phyloP scores from a whole-genome alignment of 2,329 filamentous ascomycete genomes.

The Dactylonectria estremocensis region DNA sequence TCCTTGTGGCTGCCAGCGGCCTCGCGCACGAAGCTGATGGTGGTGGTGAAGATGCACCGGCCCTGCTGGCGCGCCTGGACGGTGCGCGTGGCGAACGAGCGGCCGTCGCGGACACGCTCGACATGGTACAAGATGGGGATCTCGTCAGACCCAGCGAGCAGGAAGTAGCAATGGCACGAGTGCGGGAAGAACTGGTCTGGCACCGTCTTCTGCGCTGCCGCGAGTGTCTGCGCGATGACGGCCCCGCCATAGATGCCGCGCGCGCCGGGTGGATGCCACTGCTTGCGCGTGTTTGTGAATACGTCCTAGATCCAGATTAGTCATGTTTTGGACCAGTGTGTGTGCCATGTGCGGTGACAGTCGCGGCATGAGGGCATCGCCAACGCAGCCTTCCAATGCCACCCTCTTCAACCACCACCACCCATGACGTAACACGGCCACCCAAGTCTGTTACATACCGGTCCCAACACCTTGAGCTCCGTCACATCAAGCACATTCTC shows the following conservation, averaged over 20 bases:
- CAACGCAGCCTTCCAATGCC: not conserved
- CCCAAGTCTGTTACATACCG: constrained; percentile 65
- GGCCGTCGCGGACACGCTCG: constrained; percentile 91
- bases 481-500: constrained; percentile 93
- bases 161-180: constrained; percentile 99
- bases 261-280: constrained; percentile 94
- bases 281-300: constrained; percentile 92
- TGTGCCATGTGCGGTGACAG: too few relatives aligned
- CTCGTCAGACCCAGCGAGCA: constrained; percentile 87
- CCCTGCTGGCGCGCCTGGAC: constrained; percentile 96
- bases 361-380: not conserved
- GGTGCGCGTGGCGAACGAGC: constrained; percentile 90
- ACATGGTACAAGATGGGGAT: constrained; percentile 96
- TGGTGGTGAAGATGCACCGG: constrained; percentile 94
- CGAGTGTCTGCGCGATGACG: constrained; percentile 92
- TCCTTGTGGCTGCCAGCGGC: constrained; percentile 65
- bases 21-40: constrained; percentile 86
- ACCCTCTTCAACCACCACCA: not conserved
- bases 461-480: constrained; percentile 81
- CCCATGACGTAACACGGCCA: not conserved
- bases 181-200: constrained; percentile 86
- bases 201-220: constrained; percentile 91
- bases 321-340: not conserved
- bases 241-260: constrained; percentile 94
- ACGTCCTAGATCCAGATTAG: constrained; percentile 74